Percentiles rank a stretch among this genome's conserved stretches.
phyloP scores from a whole-genome alignment of 2,329 filamentous ascomycete genomes.

The Ophiostoma populinum region DNA sequence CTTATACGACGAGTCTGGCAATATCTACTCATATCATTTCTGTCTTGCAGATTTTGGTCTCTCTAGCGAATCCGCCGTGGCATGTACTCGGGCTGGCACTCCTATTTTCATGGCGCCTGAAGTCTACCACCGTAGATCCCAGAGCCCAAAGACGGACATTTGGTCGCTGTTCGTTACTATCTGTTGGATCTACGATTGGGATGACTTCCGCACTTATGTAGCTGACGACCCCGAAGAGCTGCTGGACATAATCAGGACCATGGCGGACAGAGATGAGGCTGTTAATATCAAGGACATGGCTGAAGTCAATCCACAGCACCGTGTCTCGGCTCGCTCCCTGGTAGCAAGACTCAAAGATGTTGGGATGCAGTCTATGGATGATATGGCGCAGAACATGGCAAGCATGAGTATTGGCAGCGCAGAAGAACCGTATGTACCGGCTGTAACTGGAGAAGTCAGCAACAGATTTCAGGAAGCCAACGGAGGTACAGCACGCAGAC shows the following conservation, averaged over 20 bases:
- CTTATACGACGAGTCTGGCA: slow-evolving; percentile 3
- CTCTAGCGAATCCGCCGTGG: slow-evolving; percentile 40
- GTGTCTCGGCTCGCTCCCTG: slow-evolving; percentile 1
- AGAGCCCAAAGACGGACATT: slow-evolving; percentile 15
- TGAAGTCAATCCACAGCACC: not conserved
- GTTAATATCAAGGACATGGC: slow-evolving; percentile 2
- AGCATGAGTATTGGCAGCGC: not conserved
- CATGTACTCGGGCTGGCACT: slow-evolving; percentile 14
- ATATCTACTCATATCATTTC: slow-evolving; percentile 30
- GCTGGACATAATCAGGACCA: slow-evolving; percentile 8
- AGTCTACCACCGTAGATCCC: slow-evolving; percentile 10
- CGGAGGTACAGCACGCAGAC: not conserved
- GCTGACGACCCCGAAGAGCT: slow-evolving; percentile 7
- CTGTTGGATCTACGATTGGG: slow-evolving; percentile 13
- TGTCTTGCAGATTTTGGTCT: slow-evolving; percentile 94
- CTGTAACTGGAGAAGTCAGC: not conserved
- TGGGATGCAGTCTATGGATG: not conserved
- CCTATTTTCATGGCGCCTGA: slow-evolving; percentile 17
- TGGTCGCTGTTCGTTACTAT: slow-evolving; percentile 18
- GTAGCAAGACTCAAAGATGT: not conserved
- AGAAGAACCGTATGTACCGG: not conserved
- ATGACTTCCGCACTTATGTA: slow-evolving; percentile 10
- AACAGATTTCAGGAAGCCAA: not conserved
- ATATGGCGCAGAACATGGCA: not conserved
- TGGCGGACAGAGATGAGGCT: not conserved